These are phyloP conservation scores for Sclerospora graminicola DNA, from an alignment of 352 stramenopile genomes.

Conservation along the genomic window DNA sequence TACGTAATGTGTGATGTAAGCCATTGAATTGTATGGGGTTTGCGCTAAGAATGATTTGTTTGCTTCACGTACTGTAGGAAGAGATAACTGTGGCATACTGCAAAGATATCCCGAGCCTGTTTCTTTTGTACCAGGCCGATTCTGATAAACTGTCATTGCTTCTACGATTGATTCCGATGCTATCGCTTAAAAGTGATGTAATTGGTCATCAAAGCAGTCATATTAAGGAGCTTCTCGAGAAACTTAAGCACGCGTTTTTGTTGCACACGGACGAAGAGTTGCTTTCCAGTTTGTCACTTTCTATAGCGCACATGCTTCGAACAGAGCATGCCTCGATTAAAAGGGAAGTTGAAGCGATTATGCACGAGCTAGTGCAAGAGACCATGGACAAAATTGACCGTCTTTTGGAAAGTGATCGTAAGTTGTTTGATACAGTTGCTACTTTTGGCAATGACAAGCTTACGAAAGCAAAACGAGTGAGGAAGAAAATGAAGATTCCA, in stretches of 20 bases:
- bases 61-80: constrained; percentile 23
- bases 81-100: constrained; percentile 74
- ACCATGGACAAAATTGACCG: constrained; percentile 51
- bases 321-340: constrained; percentile 70
- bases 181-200: constrained; percentile 47
- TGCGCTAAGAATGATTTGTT: background rate
- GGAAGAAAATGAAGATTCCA: constrained; percentile 19
- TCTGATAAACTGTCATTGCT: constrained; percentile 66
- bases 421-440: constrained; percentile 15
- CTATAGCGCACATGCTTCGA: constrained; percentile 58
- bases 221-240: constrained; percentile 64
- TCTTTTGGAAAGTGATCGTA: constrained; percentile 42
- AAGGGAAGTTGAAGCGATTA: constrained; percentile 62
- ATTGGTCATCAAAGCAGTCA: constrained; percentile 57
- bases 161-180: constrained; percentile 64
- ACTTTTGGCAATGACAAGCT: constrained; percentile 7
- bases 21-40: too few species aligned
- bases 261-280: constrained; percentile 59
- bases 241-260: constrained; percentile 63
- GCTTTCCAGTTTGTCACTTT: constrained; percentile 51
- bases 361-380: constrained; percentile 62
- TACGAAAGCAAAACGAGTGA: constrained; percentile 20
- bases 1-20: constrained; percentile 22
- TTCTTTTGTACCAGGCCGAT: constrained; percentile 70
- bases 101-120: constrained; percentile 68